Base-by-base conservation (phyloP, 2,329 filamentous ascomycete genomes). In the Scorias spongiosa region DNA sequence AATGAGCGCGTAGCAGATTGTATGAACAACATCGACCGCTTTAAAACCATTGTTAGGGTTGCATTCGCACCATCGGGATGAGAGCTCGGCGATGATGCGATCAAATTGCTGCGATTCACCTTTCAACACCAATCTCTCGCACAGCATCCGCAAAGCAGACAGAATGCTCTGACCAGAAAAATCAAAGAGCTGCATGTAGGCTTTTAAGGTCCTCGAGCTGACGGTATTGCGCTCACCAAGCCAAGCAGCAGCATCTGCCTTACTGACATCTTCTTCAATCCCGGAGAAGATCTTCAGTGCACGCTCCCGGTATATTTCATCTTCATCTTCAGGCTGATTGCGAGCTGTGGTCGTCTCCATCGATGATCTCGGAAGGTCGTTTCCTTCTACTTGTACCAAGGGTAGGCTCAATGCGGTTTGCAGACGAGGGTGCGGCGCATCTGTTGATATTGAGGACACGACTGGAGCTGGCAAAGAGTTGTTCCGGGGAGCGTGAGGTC, bases 31-130 rank as follows among this genome's bases (percentile, higher is more conserved):
- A 66, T 96, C 89, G 83, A 56, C 77, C 44, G 82, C 78, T 63
- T 91, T 95, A 71, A 96, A 98, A 11, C 89, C 88, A 63, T 98
- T 87, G 38, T 80, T 81, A 1, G 84, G 77, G 59, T 98, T 98
- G 69, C 88, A 95, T 52, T 84, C 76, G 60, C 86, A 94, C 91
- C 91, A 98, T 48, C 89, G 73, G 50, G 78, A 79, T 2, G 91
- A 85, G 55, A 96, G 89, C 15, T 84, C 81, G 55, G 93, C 84
- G 49, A 98, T 67, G 46, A 98, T 89, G 29, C 91, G 82, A 60
- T 98, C 91, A 15, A 98, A 85, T 62, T 98, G 89, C 63, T 98
- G 91, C 2, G 88, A 93, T 65, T 98, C 91, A 36, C 84, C 91
- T 52, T 84, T 84, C 45, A 98, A 71, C 4, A 91, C 72, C 18